Base-by-base conservation (phyloP, 2,329 filamentous ascomycete species). In the Lachnellula cervina region DNA sequence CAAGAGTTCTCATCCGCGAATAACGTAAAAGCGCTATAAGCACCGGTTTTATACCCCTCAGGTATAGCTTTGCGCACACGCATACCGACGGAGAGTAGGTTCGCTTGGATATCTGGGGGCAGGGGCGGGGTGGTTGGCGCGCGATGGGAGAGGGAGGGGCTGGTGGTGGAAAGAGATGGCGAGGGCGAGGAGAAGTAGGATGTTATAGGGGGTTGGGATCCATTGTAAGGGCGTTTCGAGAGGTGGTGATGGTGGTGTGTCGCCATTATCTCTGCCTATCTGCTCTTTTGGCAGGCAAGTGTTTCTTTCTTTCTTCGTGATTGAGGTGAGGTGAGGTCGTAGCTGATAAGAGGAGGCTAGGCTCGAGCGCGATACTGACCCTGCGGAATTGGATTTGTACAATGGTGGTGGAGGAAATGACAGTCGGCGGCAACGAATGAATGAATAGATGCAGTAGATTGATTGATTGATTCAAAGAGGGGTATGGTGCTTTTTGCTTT, bases 21-120 rank as follows among this genome's bases (percentile, higher is more conserved):
- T 21, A 84, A 72, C 47, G 77, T 74, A 67, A 82, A 83, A 62
- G 74, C 76, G 58, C 70, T 72, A 68, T 77, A 74, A 51, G 69
- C 65, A 60, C 81, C 81, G 1, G 89, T 96, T 76, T 96, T 95
- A 80, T 97, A 97, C 57, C 93, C 93, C 70, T 97, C 92, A 0
- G 90, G 88, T 7, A 97, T 88, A 11, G 89, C 89, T 75, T 97
- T 97, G 69, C 93, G 88, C 50, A 97, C 81, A 23, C 93, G 87
- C 91, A 97, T 97, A 66, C 93, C 93, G 61, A 97, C 93, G 66
- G 81, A 89, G 43, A 97, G 78, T n/a, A 97, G 84, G 59, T 88
- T 88, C 37, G 91, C 80, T 72, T 96, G 90, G 34, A 95, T 65
- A 3, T 83, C 82, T 16, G 76, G 72, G 9, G 72, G 69, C 34